phyloP scores from a whole-genome alignment of 2,329 filamentous ascomycete genomes.

The Cladorrhinum sp. region DNA sequence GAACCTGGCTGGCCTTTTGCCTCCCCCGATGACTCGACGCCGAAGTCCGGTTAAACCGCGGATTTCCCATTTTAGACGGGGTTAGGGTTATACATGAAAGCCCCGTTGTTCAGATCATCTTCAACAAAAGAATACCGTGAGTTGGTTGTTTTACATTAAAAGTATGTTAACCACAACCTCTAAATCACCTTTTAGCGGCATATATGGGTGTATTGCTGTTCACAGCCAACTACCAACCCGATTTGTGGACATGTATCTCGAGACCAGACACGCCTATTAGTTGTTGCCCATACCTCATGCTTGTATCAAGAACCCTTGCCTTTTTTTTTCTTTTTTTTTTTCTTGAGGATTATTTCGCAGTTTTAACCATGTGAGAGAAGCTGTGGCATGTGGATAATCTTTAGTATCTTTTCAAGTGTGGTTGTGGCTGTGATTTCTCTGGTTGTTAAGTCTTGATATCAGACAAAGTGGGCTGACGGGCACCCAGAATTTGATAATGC shows the following conservation, averaged over 20 bases:
- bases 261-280: too few relatives aligned
- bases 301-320: too few relatives aligned
- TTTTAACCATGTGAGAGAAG: not conserved
- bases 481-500: too few relatives aligned
- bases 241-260: too few relatives aligned
- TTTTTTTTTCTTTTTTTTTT: too few relatives aligned
- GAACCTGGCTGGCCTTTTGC: not conserved
- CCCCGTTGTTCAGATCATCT: not conserved
- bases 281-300: too few relatives aligned
- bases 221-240: too few relatives aligned
- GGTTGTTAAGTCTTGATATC: not conserved
- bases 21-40: not conserved
- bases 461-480: not conserved
- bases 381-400: too few relatives aligned
- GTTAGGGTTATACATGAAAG: slow-evolving; percentile 1
- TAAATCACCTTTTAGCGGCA: too few relatives aligned
- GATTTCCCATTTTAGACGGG: not conserved
- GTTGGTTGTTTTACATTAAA: too few relatives aligned
- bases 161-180: too few relatives aligned
- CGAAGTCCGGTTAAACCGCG: slow-evolving; percentile 6
- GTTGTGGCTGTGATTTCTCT: not conserved
- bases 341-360: not conserved
- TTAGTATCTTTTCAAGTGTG: not conserved
- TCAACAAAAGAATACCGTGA: not conserved
- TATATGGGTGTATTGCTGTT: too few relatives aligned